Evolutionary conservation across 495 filamentous ascomycete genomes (phyloP).

Genomic region (Hypoxylon crocopeplum): DNA sequence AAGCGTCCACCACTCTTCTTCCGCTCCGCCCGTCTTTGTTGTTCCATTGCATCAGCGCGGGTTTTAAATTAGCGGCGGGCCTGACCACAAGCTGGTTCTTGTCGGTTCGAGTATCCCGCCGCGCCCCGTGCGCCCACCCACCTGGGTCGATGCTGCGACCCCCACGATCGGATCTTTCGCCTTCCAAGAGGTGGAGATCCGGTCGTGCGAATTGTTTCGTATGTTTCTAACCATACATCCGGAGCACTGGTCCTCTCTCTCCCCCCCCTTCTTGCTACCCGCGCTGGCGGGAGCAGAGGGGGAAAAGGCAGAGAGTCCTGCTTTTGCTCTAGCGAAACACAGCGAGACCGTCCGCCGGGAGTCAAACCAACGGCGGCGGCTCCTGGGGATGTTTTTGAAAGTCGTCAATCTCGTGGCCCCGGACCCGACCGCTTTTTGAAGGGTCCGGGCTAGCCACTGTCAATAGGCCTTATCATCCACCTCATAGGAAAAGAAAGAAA

Average conservation of each 20-base stretch:
- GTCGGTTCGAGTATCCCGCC: slow-evolving; percentile 16
- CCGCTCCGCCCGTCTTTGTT: slow-evolving; percentile 33
- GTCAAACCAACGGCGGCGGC: slow-evolving; percentile 25
- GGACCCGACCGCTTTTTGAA: slow-evolving; percentile 11
- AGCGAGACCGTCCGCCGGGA: slow-evolving; percentile 28
- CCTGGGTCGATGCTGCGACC: slow-evolving; percentile 46
- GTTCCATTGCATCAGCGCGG: slow-evolving; percentile 44
- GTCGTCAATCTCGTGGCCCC: slow-evolving; percentile 24
- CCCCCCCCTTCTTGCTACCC: slow-evolving; percentile 13
- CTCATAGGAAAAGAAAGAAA: slow-evolving; percentile 16
- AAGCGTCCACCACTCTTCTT: slow-evolving; percentile 20
- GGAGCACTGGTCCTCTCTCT: slow-evolving; percentile 15
- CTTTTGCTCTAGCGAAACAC: slow-evolving; percentile 33
- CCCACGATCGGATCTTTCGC: slow-evolving; percentile 31
- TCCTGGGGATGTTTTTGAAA: slow-evolving; percentile 38
- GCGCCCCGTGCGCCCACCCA: slow-evolving; percentile 39
- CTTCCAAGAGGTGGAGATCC: slow-evolving; percentile 2
- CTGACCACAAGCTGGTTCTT: slow-evolving; percentile 38
- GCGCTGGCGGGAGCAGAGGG: slow-evolving; percentile 12
- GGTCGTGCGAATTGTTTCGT: slow-evolving; percentile 44
- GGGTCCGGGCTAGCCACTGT: slow-evolving; percentile 36
- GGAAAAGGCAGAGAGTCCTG: slow-evolving; percentile 1
- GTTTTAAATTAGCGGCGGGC: slow-evolving; percentile 23
- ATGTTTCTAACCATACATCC: slow-evolving; percentile 37
- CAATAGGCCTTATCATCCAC: slow-evolving; percentile 12